Base-by-base conservation (phyloP, 805 yeast species). In the Ogataea henricii region DNA sequence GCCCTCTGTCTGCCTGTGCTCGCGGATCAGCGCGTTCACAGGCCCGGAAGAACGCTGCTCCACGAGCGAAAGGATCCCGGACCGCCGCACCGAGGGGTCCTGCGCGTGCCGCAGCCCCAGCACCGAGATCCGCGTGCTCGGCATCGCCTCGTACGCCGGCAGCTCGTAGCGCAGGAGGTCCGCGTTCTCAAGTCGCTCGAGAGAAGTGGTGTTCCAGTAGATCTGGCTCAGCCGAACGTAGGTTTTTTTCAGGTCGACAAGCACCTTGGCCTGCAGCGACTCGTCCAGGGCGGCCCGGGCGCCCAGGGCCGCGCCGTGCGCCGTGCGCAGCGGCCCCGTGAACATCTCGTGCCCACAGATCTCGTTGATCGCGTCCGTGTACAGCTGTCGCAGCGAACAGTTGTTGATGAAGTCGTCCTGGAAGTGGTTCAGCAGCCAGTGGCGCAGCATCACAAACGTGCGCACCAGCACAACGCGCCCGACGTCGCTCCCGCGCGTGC, bases 401-500 rank as follows among this genome's bases (percentile, higher is more conserved):
- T 78, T 73, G 13, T 77, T 66, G 21, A 85, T 70, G 63, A 91
- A 94, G 65, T 94, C 98, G 62, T 88, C 92, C 35, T 82, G 76
- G 59, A 89, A 94, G 64, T 88, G 91, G 65, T 91, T 92, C 49
- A 88, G 67, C 16, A 92, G 65, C 96, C 98, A 92, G 69, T 89
- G 96, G 59, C 97, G 79, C 36, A 94, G 57, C 23, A 87, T 83
- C 22, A 89, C 96, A 70, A 91, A 92, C 0, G 96, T 85, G 58
- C 98, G 75, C 30, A 91, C 77, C 10, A 88, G 71, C 1, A 85
- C 83, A 38, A 86, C 71, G 49, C 83, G 78, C 1, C 95, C 96
- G 3, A 76, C 60, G 50, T 73, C 74, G 9, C 62, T 59, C 34
- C 59, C 60, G n/a, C 32, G 21, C n/a, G 40, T 25, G 5, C 47